These are phyloP conservation scores for Leccinum olivaceopallidum DNA, from an alignment of 768 basidiomycete genomes.

Conservation along the genomic window DNA sequence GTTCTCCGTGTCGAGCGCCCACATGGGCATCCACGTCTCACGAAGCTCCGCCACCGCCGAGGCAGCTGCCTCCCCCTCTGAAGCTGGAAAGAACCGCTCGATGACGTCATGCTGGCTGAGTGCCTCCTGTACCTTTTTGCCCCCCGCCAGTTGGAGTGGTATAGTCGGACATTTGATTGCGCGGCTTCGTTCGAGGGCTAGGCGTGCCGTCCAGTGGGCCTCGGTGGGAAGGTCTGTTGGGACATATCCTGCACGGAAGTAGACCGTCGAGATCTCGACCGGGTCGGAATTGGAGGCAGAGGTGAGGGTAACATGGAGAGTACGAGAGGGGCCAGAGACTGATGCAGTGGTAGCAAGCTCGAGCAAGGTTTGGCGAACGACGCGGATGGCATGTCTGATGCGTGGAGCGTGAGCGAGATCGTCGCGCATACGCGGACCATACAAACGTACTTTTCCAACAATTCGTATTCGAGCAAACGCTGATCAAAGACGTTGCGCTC, in stretches of 20 bases:
- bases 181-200: constrained; percentile 72
- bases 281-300: constrained; percentile 8
- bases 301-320: constrained; percentile 38
- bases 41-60: constrained; percentile 50
- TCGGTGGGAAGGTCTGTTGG: constrained; percentile 76
- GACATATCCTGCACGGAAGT: constrained; percentile 89
- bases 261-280: constrained; percentile 82
- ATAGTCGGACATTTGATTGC: constrained; percentile 95
- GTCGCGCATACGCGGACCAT: neutral
- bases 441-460: constrained; percentile 66
- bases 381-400: constrained; percentile 68
- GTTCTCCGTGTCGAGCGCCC: constrained; percentile 55
- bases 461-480: constrained; percentile 81
- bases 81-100: constrained; percentile 64
- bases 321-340: constrained; percentile 45
- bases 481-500: constrained; percentile 98
- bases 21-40: constrained; percentile 88
- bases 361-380: constrained; percentile 74
- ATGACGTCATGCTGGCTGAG: constrained; percentile 72
- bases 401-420: neutral
- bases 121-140: constrained; percentile 94
- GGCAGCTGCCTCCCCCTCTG: constrained; percentile 18
- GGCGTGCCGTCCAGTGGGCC: constrained; percentile 68
- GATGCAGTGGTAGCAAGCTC: constrained; percentile 61
- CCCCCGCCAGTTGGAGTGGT: constrained; percentile 90